Evolutionary conservation across 192 early-diverging fungal species (phyloP), one percentile per base, ranked within the genome.

Genomic region (Gigaspora rosea): DNA sequence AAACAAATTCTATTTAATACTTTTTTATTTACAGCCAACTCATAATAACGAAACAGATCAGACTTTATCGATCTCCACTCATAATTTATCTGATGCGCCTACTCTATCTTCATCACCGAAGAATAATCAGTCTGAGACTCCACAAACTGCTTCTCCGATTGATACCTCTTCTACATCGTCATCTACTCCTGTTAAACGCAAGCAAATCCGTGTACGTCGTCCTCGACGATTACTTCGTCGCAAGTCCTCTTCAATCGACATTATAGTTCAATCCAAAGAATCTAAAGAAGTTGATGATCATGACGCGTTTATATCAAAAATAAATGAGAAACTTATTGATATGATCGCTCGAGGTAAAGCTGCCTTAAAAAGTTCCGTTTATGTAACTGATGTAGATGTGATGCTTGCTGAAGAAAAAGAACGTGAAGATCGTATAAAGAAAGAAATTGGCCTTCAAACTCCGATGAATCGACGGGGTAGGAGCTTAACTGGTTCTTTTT

Each of bases 301-400:
- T 22, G 67, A 69, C 2, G 48, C 48, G 2, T 22, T 65, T n/a
- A 18, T 67, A 27, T 35, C 27, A 18, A 76, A 76, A 67, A 15
- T 76, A 2, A 76, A 76, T 20, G 22, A 41, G n/a, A 76, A 76
- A 67, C 46, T 76, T 20, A 12, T 46, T 33, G 75, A 76, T 22
- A 67, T 76, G 64, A 76, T 76, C 27, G 63, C 64, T 22, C 33
- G 67, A 67, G 75, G 75, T 13, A 66, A 35, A 46, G 75, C 63
- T 9, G 75, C 75, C n/a, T 56, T 76, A 41, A 76, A 63, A 1
- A 76, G 75, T 57, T 54, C 49, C 36, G 75, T 67, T 41, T 51
- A 67, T 52, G n/a, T 76, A 9, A 67, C 64, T 41, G 75, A 76
- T 56, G 64, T 76, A 22, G 75, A 76, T 22, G 67, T 76, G 64